Base-by-base conservation (phyloP, 768 basidiomycete genomes). In the Tricholoma terreum region DNA sequence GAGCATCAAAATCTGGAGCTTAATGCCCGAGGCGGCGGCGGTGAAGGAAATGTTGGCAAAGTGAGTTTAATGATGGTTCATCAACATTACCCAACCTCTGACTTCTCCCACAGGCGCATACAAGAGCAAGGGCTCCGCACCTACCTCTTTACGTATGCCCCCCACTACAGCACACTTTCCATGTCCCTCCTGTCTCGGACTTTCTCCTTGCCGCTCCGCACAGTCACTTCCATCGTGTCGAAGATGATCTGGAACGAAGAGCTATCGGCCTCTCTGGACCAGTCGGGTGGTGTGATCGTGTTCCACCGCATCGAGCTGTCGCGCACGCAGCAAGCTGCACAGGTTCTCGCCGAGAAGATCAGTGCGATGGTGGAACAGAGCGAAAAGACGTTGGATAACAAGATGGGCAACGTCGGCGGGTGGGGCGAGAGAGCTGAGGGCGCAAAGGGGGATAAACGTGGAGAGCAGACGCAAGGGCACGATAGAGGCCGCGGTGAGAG, bases 201-300 rank as follows among this genome's bases (percentile, higher is more conserved):
- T 1, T 98, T 98, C 77, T 87, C 86, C 8, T 78, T 98, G 30
- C 83, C 95, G 3, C 73, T 87, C 50, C 83, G 89, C 40, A 77
- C 86, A 4, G 92, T 98, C 4, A 93, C 89, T 7, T 93, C 94
- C 11, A 85, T 97, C 62, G 90, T 98, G 38, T 95, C 92, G 24
- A 92, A 94, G 73, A 98, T 99, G 97, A 97, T 98, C 65, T 98
- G 95, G 93, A 93, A 82, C 66, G 97, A 98, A 66, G 94, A 98
- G 67, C 78, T 99, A 10, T 80, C 89, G 1, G 97, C 96, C 2
- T 95, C 94, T 14, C 79, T 98, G 54, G 97, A 98, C 70, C 93
- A 92, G 68, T 87, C 92, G 15, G 87, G 87, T 21, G 89, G 86
- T 35, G 94, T 96, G 42, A 83, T 99, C 55, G 87, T 96, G 46